A percentile compares a stretch with the other conserved stretches of the same genome.
These are phyloP conservation scores for Lasiodiplodia hormozganensis DNA, from an alignment of 2,329 filamentous ascomycete species.

Conservation along the genomic window DNA sequence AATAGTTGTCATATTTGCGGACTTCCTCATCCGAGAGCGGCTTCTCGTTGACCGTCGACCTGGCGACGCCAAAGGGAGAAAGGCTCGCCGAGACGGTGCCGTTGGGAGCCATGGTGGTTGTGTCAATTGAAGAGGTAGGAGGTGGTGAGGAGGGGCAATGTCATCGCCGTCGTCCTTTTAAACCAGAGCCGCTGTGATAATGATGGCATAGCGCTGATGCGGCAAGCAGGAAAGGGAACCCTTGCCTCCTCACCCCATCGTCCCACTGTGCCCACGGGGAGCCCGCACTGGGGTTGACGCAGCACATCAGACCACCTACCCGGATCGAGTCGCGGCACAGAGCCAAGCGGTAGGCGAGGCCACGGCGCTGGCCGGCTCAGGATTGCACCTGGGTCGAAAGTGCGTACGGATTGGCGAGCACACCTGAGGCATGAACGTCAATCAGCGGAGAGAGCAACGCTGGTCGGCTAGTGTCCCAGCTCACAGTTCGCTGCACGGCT, in stretches of 20 bases:
- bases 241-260: slow-evolving; percentile 20
- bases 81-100: slow-evolving; percentile 56
- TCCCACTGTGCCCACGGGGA: slow-evolving; percentile 21
- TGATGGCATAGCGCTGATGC: slow-evolving; percentile 16
- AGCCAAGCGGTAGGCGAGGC: background rate
- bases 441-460: slow-evolving; percentile 1
- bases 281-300: slow-evolving; percentile 9
- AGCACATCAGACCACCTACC: slow-evolving; percentile 19
- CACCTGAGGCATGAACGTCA: slow-evolving; percentile 6
- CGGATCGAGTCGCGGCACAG: slow-evolving; percentile 18
- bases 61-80: slow-evolving; percentile 69
- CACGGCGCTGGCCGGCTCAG: slow-evolving; percentile 8
- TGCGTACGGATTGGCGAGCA: background rate
- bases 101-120: slow-evolving; percentile 8
- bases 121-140: background rate
- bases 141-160: background rate
- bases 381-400: background rate
- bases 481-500: background rate
- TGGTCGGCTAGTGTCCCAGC: slow-evolving; percentile 8
- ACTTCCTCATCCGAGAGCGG: slow-evolving; percentile 72
- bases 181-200: background rate
- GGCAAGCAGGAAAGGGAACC: slow-evolving; percentile 7
- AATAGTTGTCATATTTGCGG: slow-evolving; percentile 73
- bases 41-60: slow-evolving; percentile 66
- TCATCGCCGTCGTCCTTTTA: background rate